phyloP scores from a whole-genome alignment of 108 stramenopile genomes.

The Chaetoceros tenuissimus region DNA sequence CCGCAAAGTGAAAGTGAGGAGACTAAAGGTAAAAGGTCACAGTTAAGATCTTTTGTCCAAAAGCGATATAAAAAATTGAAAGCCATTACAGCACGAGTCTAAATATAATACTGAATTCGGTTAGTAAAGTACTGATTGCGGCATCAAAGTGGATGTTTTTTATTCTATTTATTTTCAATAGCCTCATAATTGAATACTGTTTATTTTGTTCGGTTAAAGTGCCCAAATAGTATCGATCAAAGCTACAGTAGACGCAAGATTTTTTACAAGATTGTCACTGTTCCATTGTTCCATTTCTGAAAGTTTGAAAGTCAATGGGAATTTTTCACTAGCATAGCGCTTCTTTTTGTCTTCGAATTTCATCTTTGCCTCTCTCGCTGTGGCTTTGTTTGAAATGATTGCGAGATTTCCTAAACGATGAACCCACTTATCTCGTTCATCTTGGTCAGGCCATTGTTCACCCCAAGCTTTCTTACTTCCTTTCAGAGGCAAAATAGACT shows the following conservation, averaged over 20 bases:
- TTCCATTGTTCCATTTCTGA: not conserved
- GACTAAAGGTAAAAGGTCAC: not conserved
- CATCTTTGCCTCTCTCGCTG: not conserved
- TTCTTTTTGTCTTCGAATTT: not conserved
- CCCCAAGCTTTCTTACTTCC: constrained; percentile 7
- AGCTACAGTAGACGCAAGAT: not conserved
- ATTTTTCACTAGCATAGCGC: not conserved
- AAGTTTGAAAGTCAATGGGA: not conserved
- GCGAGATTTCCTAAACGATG: constrained; percentile 31
- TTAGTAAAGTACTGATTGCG: not conserved
- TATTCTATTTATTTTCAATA: constrained; percentile 11
- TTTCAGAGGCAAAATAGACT: constrained; percentile 13
- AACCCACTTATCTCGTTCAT: constrained; percentile 14
- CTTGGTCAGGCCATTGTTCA: constrained; percentile 19
- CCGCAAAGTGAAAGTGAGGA: too few relatives aligned
- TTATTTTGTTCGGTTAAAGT: too few relatives aligned
- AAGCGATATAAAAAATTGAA: not conserved
- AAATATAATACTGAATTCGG: not conserved
- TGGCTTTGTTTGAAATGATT: constrained; percentile 1
- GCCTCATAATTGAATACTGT: too few relatives aligned
- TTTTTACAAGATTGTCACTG: not conserved
- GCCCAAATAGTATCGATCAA: not conserved
- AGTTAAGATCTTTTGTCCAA: not conserved
- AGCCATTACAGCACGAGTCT: not conserved
- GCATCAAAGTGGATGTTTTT: not conserved